Evolutionary conservation across 805 yeast genomes (phyloP), one percentile per base, ranked within the genome.

Genomic region (Metschnikowia gelsemii): DNA sequence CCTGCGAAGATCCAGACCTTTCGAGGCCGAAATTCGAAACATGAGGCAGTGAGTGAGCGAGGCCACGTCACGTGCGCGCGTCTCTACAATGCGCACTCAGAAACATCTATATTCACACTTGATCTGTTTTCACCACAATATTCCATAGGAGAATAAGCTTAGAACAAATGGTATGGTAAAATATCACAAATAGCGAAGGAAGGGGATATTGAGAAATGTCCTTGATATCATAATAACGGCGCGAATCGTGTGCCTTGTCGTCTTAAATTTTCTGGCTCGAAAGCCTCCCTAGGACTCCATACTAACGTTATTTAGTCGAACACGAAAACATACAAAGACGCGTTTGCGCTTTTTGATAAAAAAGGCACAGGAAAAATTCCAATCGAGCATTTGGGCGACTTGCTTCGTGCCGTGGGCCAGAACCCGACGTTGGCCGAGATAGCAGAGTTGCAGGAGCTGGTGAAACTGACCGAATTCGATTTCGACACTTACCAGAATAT

Each of bases 381-480:
- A 12, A 73, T 78, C 46, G 86, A 84, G 49, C 82, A 86, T 46
- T 75, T 93, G 37, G 99, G 98, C 25, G 99, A 93, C 60, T 77
- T 93, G 54, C 77, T 93, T 46, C 80, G 99, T 62, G 97, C 99
- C 2, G 90, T 93, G 46, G 99, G 99, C 28, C 98, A 91, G 72
- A 93, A 93, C 72, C 99, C 99, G 50, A 90, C 99, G 3, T 77
- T 88, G 57, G 85, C 90, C 17, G 96, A 89, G 67, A 85, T 89
- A 49, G 50, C 70, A n/a, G 73, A 68, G 43, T 68, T 70, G 48
- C 74, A 70, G 55, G 53, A 56, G 35, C 56, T 66, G 2, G 61
- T 70, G 43, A 69, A 78, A 21, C 51, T 69, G 45, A 58, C 58
- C 41, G 82, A 76, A 48, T 71, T 87, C 51, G 87, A 84, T 57